These are phyloP conservation scores for Phytophthora idaei DNA, from an alignment of 352 stramenopile species.

Conservation along the genomic window DNA sequence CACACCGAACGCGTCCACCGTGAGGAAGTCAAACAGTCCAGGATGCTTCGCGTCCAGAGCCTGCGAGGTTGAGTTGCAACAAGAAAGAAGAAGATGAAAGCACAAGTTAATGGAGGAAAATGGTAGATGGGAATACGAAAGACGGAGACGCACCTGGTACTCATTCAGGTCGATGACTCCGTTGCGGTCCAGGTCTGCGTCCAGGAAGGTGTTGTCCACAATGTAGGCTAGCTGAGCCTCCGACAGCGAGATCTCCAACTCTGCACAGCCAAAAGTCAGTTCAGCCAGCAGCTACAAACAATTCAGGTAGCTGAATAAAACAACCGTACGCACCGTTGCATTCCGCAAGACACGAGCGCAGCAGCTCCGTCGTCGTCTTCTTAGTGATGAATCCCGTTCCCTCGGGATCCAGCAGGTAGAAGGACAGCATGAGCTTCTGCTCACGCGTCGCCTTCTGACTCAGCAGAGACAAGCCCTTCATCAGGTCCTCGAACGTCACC, in stretches of 20 bases:
- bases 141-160: slow-evolving; percentile 58
- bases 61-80: slow-evolving; percentile 26
- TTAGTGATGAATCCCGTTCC: slow-evolving; percentile 84
- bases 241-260: slow-evolving; percentile 80
- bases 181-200: slow-evolving; percentile 82
- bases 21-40: slow-evolving; percentile 86
- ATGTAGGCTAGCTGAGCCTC: slow-evolving; percentile 80
- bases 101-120: background rate
- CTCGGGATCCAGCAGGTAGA: slow-evolving; percentile 82
- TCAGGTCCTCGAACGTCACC: slow-evolving; percentile 85
- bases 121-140: too few species aligned
- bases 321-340: slow-evolving; percentile 61
- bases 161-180: slow-evolving; percentile 80
- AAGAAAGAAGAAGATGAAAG: too few species aligned
- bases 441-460: slow-evolving; percentile 87
- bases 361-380: slow-evolving; percentile 80
- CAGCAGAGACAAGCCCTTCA: slow-evolving; percentile 80
- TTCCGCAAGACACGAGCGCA: slow-evolving; percentile 86
- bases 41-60: slow-evolving; percentile 83
- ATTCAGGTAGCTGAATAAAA: background rate
- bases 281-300: background rate
- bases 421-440: slow-evolving; percentile 88
- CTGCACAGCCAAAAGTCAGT: slow-evolving; percentile 32
- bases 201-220: slow-evolving; percentile 84
- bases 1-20: slow-evolving; percentile 82